Conservation (phyloP, 2,329 filamentous ascomycete species). For the Chaetomiaceae sp. region DNA sequence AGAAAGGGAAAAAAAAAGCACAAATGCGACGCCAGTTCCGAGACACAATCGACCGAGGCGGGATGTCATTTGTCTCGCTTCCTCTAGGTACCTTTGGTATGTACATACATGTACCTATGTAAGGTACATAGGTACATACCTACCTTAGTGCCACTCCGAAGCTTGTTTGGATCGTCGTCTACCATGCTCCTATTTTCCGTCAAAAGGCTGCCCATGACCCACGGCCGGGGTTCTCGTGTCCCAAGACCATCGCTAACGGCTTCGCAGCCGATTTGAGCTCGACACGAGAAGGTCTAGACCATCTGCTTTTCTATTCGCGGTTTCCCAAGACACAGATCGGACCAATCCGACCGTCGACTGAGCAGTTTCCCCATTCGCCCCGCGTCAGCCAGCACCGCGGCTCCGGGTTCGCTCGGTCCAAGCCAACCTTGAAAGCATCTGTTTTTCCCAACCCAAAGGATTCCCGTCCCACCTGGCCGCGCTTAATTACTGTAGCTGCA, state of each 20-base stretch:
- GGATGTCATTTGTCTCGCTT: neutral
- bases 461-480: slow-evolving; percentile 11
- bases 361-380: neutral
- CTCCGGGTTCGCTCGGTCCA: slow-evolving; percentile 15
- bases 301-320: slow-evolving; percentile 1
- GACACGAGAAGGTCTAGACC: slow-evolving; percentile 5
- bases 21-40: neutral
- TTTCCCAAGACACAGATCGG: neutral
- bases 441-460: no score
- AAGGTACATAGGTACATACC: no score
- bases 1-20: neutral
- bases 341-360: slow-evolving; percentile 7
- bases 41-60: neutral
- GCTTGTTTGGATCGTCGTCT: no score
- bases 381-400: slow-evolving; percentile 6
- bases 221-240: no score
- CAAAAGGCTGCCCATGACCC: no score
- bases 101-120: no score
- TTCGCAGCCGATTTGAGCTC: neutral
- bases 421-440: no score
- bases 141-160: no score
- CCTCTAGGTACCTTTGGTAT: no score
- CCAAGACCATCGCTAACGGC: no score
- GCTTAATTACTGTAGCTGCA: no score
- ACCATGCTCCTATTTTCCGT: neutral